Base-by-base conservation (phyloP, 2,329 filamentous ascomycete species). In the Paracoccidioides lutzii region DNA sequence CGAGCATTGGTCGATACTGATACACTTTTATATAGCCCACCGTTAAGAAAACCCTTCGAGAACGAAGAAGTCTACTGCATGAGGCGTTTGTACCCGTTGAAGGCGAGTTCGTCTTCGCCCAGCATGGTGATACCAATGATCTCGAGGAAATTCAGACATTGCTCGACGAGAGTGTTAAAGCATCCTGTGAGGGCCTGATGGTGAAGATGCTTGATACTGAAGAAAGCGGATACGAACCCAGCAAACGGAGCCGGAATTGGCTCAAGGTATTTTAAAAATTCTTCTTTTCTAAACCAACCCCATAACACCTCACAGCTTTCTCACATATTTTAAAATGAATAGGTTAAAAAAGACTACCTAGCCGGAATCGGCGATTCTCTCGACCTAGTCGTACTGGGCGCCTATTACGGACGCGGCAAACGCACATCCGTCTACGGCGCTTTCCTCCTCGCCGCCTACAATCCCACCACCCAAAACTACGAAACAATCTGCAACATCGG, bases 401-500 rank as follows among this genome's bases (percentile, higher is more conserved):
- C 91, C 12, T 98, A 98, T 75, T 82, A 87, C 70, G 93, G 93
- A 65, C 90, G 87, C 67, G 93, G 93, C 63, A 98, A 97, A 75
- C 89, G 93, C 58, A 96, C 93, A 0, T 91, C 87, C 0, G 89
- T 94, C 57, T 98, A 96, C 67, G 93, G 93, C 57, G 90, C 93
- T 5, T 98, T 98, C 77, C 78, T 97, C 14, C 81, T 98, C 3
- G 93, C 91, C 5, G 96, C 91, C 71, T 95, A 94, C 76, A 97
- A 96, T 70, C 75, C 85, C 0, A 77, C 72, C 52, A 82, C 79
- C 1, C 88, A 98, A 59, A 83, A 78, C 1, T 98, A 95, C 74
- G 93, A 98, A 72, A 94, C 90, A 0, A 84, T 98, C 2, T 98
- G 93, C 81, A 98, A 98, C 71, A 97, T 98, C 64, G 93, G 93